phyloP scores from a whole-genome alignment of 179 eudicot genomes.

The Silene coronaria region DNA sequence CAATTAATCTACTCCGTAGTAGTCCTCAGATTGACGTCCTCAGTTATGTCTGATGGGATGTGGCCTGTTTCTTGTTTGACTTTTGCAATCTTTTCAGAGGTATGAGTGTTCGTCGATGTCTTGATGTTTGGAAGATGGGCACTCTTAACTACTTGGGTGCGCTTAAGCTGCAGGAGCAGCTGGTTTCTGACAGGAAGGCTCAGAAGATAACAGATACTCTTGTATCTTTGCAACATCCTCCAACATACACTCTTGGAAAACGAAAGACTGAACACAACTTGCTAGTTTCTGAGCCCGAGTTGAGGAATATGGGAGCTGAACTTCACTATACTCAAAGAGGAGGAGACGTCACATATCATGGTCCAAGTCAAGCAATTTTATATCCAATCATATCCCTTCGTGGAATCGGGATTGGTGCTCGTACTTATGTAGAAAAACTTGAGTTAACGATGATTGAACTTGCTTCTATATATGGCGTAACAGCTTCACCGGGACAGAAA shows the following conservation, averaged over 20 bases:
- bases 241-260: constrained; percentile 88
- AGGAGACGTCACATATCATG: constrained; percentile 79
- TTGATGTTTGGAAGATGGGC: constrained; percentile 80
- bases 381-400: constrained; percentile 77
- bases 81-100: too few species aligned
- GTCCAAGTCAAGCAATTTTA: constrained; percentile 74
- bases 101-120: constrained; percentile 49
- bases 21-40: too few species aligned
- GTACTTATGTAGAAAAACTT: constrained; percentile 79
- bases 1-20: too few species aligned
- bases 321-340: constrained; percentile 85
- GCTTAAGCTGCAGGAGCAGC: constrained; percentile 67
- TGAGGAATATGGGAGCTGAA: constrained; percentile 62
- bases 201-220: constrained; percentile 48
- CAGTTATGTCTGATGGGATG: too few species aligned
- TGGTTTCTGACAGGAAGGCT: constrained; percentile 60
- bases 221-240: constrained; percentile 76
- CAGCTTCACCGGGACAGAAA: constrained; percentile 49
- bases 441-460: constrained; percentile 73
- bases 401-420: constrained; percentile 73
- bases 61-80: too few species aligned
- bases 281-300: constrained; percentile 51
- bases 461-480: constrained; percentile 61
- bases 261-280: constrained; percentile 71
- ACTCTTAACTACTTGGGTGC: constrained; percentile 53